phyloP scores from a whole-genome alignment of 1,139 yeast genomes.

The Protomyces pachydermus region DNA sequence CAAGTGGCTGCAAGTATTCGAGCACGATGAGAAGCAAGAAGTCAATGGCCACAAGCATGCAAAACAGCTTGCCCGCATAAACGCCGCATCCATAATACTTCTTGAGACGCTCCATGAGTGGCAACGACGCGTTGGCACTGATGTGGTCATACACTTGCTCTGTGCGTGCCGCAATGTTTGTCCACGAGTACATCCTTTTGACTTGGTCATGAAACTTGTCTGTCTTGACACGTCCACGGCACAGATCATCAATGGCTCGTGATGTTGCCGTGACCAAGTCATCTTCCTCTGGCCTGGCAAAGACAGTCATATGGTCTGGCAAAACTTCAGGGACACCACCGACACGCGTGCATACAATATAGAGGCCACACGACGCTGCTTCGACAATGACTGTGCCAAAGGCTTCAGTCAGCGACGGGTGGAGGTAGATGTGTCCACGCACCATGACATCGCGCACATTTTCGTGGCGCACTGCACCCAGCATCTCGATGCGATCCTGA shows the following conservation, averaged over 20 bases:
- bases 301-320: conserved; percentile 89
- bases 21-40: conserved; percentile 57
- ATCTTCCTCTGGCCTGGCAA: conserved; percentile 81
- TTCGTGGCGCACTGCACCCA: conserved; percentile 89
- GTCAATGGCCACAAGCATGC: conserved; percentile 74
- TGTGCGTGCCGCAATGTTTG: conserved; percentile 78
- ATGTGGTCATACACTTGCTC: conserved; percentile 70
- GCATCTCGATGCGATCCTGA: conserved; percentile 78
- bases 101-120: conserved; percentile 51
- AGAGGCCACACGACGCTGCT: conserved; percentile 92
- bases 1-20: conserved; percentile 66
- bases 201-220: conserved; percentile 73
- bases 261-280: conserved; percentile 33
- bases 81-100: conserved; percentile 70
- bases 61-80: conserved; percentile 80
- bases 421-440: conserved; percentile 87
- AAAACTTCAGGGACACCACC: conserved; percentile 98
- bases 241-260: conserved; percentile 32
- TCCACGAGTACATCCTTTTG: conserved; percentile 85
- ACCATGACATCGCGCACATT: conserved; percentile 86
- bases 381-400: conserved; percentile 96
- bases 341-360: conserved; percentile 90
- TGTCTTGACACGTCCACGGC: conserved; percentile 56
- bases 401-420: conserved; percentile 93
- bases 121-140: conserved; percentile 46